phyloP scores from a whole-genome alignment of 108 stramenopile genomes.

The Cyclostephanos invisitatus region DNA sequence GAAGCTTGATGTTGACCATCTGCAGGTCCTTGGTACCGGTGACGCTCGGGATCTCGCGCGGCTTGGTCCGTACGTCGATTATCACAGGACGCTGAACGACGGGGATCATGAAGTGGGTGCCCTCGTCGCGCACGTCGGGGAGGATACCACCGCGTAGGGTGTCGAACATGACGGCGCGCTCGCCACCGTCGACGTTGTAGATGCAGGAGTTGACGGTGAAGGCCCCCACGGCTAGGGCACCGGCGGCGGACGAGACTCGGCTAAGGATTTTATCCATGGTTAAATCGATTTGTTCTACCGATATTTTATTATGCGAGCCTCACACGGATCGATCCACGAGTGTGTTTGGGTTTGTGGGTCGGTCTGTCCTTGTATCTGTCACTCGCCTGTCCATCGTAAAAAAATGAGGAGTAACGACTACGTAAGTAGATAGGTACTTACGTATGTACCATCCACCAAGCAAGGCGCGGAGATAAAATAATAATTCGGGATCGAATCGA shows the following conservation, averaged over 20 bases:
- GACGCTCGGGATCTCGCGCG: constrained; percentile 94
- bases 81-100: constrained; percentile 91
- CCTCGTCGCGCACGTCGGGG: constrained; percentile 90
- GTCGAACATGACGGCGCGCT: constrained; percentile 99
- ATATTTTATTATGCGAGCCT: too few relatives aligned
- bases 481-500: too few relatives aligned
- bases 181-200: constrained; percentile 97
- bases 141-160: constrained; percentile 93
- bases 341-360: too few relatives aligned
- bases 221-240: constrained; percentile 74
- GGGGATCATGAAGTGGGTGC: constrained; percentile 93
- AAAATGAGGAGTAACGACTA: too few relatives aligned
- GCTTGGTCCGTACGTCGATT: constrained; percentile 95
- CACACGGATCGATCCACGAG: background rate
- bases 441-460: too few relatives aligned
- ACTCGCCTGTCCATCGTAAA: too few relatives aligned
- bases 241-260: constrained; percentile 60
- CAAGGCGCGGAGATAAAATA: too few relatives aligned
- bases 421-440: too few relatives aligned
- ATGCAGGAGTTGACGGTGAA: constrained; percentile 84
- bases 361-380: too few relatives aligned
- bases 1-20: constrained; percentile 98
- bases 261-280: constrained; percentile 64
- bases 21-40: constrained; percentile 99
- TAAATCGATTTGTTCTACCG: too few relatives aligned